A percentile compares a stretch with the other conserved stretches of the same genome.
Evolutionary conservation across 1,284 basidiomycete genomes (phyloP).

Genomic region (Mycosarcoma mackinlayi): DNA sequence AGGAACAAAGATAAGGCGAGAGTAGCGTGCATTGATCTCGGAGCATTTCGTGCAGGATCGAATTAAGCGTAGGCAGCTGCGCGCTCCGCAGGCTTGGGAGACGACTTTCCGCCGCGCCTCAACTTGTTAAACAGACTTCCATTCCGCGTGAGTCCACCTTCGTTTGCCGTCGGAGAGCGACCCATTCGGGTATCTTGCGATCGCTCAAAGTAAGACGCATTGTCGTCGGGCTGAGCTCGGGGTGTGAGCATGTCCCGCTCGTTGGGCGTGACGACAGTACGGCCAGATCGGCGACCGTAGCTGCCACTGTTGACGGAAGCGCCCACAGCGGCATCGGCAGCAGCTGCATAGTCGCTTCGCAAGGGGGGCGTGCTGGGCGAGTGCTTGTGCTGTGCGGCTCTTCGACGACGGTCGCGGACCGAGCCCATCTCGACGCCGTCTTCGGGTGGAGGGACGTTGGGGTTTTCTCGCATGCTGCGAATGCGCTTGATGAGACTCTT

Average conservation of each 20-base stretch:
- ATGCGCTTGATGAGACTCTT: constrained; percentile 62
- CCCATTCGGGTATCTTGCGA: constrained; percentile 16
- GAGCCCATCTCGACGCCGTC: constrained; percentile 49
- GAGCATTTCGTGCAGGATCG: too few species aligned
- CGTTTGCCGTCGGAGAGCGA: constrained; percentile 20
- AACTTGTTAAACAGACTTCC: constrained; percentile 47
- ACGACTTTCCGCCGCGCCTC: constrained; percentile 28
- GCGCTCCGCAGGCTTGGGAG: constrained; percentile 35
- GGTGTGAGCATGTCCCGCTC: constrained; percentile 39
- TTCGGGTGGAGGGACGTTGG: constrained; percentile 57
- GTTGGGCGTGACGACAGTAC: constrained; percentile 21
- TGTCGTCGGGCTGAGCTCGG: constrained; percentile 13
- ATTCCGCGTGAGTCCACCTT: constrained; percentile 29
- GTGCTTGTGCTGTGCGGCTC: constrained; percentile 45
- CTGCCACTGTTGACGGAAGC: constrained; percentile 23
- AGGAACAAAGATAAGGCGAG: too few species aligned
- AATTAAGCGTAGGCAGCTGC: constrained; percentile 33
- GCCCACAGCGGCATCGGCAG: constrained; percentile 27
- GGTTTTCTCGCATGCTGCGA: constrained; percentile 57
- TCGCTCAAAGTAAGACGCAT: constrained; percentile 29
- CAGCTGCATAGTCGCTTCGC: constrained; percentile 28
- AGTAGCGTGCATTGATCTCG: too few species aligned
- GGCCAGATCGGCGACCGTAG: constrained; percentile 25
- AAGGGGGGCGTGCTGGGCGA: constrained; percentile 52
- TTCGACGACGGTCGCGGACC: constrained; percentile 24